Base-by-base conservation (phyloP, 2,329 filamentous ascomycete species). In the Fusarium chaquense region DNA sequence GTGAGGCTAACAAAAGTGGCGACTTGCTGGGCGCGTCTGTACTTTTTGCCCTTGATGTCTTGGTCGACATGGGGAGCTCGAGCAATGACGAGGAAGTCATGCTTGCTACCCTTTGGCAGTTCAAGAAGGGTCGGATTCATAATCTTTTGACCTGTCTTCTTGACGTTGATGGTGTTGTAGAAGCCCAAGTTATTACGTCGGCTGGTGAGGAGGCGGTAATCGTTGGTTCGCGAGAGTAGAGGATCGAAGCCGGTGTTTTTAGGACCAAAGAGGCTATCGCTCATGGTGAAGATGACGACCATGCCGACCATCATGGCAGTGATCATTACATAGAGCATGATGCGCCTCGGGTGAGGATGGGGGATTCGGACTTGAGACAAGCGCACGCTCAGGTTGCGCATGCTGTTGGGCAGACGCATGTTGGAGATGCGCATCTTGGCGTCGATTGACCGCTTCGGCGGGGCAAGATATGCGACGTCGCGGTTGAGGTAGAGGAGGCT, bases 41-140 rank as follows among this genome's bases (percentile, higher is more conserved):
- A 71, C 33, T 71, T 71, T 41, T 65, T 71, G 36, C 57, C 68
- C 32, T 71, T 66, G 46, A 71, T 63, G 15, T 66, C 68, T 46
- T 69, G 63, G 13, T 69, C 68, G 51, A 71, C 57, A 8, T 71
- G 69, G 12, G 65, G 65, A 22, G 69, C 69, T 24, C 69, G 65
- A 10, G 69, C 69, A 24, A 71, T 71, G 53, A 71, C 69, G 4
- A 71, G 65, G 5, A 71, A 71, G 61, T 71, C 65, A 16, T 71
- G 68, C 46, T 70, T 70, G 52, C 68, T 70, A 6, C 65, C 69
- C 26, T 62, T 62, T 7, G 69, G 69, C 32, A 71, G 22, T 46
- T 71, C 68, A 41, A 71, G 69, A 24, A 71, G 68, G 38, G 69
- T 71, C 16, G 69, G 69, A 43, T 71, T 71, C 69, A 71, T 71